These are phyloP conservation scores for Cladobotryum protrusum DNA, from an alignment of 2,329 filamentous ascomycete genomes.

Conservation along the genomic window DNA sequence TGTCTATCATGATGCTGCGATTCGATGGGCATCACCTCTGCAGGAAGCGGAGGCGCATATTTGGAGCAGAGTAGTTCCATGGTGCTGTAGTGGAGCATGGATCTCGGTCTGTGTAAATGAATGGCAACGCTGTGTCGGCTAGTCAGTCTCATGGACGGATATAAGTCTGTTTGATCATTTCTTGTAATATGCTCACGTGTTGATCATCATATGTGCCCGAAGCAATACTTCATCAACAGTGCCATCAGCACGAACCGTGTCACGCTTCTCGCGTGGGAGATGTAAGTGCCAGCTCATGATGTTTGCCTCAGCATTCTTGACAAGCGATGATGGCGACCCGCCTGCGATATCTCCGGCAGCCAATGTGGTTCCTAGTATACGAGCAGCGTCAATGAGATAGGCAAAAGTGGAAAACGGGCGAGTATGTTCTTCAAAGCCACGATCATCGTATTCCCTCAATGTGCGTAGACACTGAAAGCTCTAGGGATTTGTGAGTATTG, in stretches of 20 bases:
- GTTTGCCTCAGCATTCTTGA: constrained; percentile 29
- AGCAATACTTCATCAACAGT: constrained; percentile 72
- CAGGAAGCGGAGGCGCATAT: constrained; percentile 15
- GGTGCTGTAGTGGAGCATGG: constrained; percentile 13
- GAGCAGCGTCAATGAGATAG: constrained; percentile 69
- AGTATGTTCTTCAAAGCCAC: constrained; percentile 58
- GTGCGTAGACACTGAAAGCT: constrained; percentile 30
- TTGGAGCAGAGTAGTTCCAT: constrained; percentile 18
- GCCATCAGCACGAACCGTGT: constrained; percentile 58
- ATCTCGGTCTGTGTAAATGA: constrained; percentile 15
- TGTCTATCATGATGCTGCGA: constrained; percentile 13
- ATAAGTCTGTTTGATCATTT: no score
- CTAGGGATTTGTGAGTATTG: no score
- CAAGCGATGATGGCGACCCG: constrained; percentile 22
- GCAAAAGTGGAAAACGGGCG: constrained; percentile 68
- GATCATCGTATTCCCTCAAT: constrained; percentile 66
- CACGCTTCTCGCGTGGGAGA: constrained; percentile 60
- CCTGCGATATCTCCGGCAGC: constrained; percentile 38
- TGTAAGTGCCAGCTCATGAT: constrained; percentile 68
- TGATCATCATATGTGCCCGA: constrained; percentile 68
- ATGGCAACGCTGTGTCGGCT: constrained; percentile 9
- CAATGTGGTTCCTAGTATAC: constrained; percentile 56
- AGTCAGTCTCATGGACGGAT: no score
- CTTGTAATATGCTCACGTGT: constrained; percentile 33
- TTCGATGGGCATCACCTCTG: constrained; percentile 9